Conservation (phyloP, 1,139 yeast genomes). For the Candida glucosophila region DNA sequence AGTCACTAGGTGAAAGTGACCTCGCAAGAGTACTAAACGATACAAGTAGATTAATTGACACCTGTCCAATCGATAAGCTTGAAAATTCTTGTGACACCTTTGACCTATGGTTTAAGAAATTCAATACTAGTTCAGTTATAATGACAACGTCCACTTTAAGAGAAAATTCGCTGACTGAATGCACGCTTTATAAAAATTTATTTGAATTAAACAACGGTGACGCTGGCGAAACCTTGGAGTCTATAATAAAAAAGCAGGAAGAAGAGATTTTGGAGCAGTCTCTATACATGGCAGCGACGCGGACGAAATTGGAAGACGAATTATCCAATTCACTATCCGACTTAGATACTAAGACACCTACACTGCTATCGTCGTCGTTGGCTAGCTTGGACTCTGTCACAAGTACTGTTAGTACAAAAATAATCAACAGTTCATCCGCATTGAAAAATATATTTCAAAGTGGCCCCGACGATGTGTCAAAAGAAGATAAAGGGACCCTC, state of each 20-base stretch:
- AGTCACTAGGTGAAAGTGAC: slow-evolving; percentile 20
- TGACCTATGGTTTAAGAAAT: slow-evolving; percentile 28
- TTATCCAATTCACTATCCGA: slow-evolving; percentile 15
- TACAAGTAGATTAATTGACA: slow-evolving; percentile 21
- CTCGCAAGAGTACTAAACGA: slow-evolving; percentile 27
- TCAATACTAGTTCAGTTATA: slow-evolving; percentile 18
- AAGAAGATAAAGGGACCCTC: too few species aligned
- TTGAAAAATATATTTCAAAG: too few species aligned
- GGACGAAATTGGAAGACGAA: slow-evolving; percentile 19
- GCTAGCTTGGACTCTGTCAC: slow-evolving; percentile 24
- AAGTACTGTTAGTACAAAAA: too few species aligned
- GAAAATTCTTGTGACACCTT: slow-evolving; percentile 17
- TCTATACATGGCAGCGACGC: slow-evolving; percentile 13
- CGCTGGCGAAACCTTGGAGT: too few species aligned
- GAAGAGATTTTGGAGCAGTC: slow-evolving; percentile 21
- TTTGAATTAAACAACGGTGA: slow-evolving; percentile 1
- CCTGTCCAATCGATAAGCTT: slow-evolving; percentile 19
- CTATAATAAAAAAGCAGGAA: slow-evolving; percentile 20
- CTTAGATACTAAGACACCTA: slow-evolving; percentile 8
- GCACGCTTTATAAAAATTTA: slow-evolving; percentile 3
- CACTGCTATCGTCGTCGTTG: slow-evolving; percentile 31
- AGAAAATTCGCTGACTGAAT: too few species aligned
- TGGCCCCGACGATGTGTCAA: too few species aligned
- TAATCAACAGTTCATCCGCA: too few species aligned
- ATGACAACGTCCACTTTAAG: slow-evolving; percentile 14